Conservation (phyloP, 2,329 filamentous ascomycete genomes). For the Colletotrichum acutatum region DNA sequence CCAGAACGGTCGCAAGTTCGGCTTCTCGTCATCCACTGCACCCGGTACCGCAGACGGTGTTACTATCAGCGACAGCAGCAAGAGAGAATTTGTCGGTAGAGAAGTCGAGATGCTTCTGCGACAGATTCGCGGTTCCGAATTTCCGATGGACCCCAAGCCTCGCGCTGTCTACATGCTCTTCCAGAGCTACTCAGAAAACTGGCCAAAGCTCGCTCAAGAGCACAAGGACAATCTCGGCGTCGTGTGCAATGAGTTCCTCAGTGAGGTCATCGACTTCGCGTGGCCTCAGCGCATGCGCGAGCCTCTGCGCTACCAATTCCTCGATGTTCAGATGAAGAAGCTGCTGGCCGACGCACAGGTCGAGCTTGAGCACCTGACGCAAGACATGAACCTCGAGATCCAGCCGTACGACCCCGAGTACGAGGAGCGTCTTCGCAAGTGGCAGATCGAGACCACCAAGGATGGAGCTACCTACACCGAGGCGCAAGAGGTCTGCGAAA, state of each 20-base stretch:
- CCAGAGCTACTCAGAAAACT: slow-evolving; percentile 63
- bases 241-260: slow-evolving; percentile 64
- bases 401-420: slow-evolving; percentile 66
- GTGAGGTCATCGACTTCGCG: slow-evolving; percentile 60
- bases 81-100: slow-evolving; percentile 58
- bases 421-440: slow-evolving; percentile 59
- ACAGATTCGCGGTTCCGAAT: slow-evolving; percentile 63
- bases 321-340: slow-evolving; percentile 60
- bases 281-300: slow-evolving; percentile 64
- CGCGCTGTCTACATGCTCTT: slow-evolving; percentile 65
- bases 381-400: slow-evolving; percentile 64
- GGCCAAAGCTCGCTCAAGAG: slow-evolving; percentile 62
- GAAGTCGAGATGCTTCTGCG: slow-evolving; percentile 61
- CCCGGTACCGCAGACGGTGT: slow-evolving; percentile 37
- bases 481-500: slow-evolving; percentile 64
- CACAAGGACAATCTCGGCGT: slow-evolving; percentile 65
- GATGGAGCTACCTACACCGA: slow-evolving; percentile 60
- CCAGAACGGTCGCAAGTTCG: slow-evolving; percentile 60
- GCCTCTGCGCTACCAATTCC: slow-evolving; percentile 59
- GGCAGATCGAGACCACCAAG: slow-evolving; percentile 55
- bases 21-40: slow-evolving; percentile 47
- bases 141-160: slow-evolving; percentile 64
- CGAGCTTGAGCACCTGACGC: slow-evolving; percentile 57
- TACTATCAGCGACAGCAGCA: slow-evolving; percentile 49
- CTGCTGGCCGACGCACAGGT: slow-evolving; percentile 58